Base-by-base conservation (phyloP, 139 green algal species). In the Marvania coccoides region DNA sequence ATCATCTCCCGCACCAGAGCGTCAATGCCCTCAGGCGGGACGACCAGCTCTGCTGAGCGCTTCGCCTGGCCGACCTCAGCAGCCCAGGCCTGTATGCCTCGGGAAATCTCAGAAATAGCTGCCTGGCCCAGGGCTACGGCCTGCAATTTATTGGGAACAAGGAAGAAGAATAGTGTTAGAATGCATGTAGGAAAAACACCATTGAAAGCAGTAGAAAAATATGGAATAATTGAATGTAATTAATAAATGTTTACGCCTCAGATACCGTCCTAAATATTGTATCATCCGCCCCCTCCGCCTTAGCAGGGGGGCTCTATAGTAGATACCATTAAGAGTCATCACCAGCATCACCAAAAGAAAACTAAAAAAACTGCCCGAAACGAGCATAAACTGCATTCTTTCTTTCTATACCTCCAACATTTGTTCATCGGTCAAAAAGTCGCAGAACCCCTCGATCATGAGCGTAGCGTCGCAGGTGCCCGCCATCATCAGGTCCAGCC, bases 361-460 rank as follows among this genome's bases (percentile, higher is more conserved):
- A 19, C 19, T 51, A 51, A 51, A 51, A 51, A 51, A 28, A 28
- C 19, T 51, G 19, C 42, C 42, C 19, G 19, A 28, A 28, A 19
- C 42, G 19, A 19, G 42, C 19, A 51, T 28, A 51, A 51, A 51
- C 42, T 28, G 19, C 42, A 28, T 48, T 67, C 23, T 47, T 67
- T 61, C 42, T 62, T 24, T 55, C 63, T 55, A 23, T 35, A 92
- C 91, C 79, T 90, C 76, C 29, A 96, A 58, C 81, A 96, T 88
- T 72, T 92, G 56, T 40, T 92, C 91, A 67, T 96, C 90, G 5
- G 85, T 82, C 4, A 99, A 76, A 60, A 97, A 95, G 73, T 98
- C 84, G 62, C 81, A 90, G 70, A 87, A 97, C 36, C 90, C 94
- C 84, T 99, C 94, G 56, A 99, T 96, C 94, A 99, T 99, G 42